Conservation (phyloP, 441 rosid genomes). For the Sinapis alba region DNA sequence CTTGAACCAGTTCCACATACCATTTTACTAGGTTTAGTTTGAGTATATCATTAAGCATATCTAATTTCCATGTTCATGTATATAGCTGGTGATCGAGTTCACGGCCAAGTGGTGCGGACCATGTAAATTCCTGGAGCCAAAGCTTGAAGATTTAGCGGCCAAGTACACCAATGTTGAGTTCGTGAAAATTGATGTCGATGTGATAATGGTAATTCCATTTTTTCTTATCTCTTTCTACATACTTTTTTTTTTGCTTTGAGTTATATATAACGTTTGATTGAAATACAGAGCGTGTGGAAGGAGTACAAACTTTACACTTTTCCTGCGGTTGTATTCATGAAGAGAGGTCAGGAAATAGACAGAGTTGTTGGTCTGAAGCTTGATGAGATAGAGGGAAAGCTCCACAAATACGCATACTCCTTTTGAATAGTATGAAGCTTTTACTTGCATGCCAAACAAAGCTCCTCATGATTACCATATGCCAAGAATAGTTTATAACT, state of each 20-base stretch:
- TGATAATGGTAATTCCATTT: conserved; percentile 42
- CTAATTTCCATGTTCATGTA: neutral
- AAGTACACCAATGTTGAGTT: conserved; percentile 59
- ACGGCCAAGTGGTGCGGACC: conserved; percentile 87
- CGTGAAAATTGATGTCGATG: conserved; percentile 75
- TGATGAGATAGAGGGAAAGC: conserved; percentile 59
- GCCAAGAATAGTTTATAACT: neutral
- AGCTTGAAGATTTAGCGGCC: conserved; percentile 57
- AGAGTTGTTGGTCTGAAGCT: conserved; percentile 59
- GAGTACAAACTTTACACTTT: conserved; percentile 48
- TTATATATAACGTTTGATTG: neutral
- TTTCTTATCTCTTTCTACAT: neutral
- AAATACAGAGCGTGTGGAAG: conserved; percentile 29
- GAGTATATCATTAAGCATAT: neutral
- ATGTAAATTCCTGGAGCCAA: conserved; percentile 60
- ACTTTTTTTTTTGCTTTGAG: neutral
- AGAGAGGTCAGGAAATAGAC: conserved; percentile 66
- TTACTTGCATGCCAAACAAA: conserved; percentile 18
- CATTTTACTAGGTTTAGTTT: neutral
- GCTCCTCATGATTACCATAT: neutral
- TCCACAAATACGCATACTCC: conserved; percentile 48
- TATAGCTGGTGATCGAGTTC: conserved; percentile 72
- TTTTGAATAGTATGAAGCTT: neutral
- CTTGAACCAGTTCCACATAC: neutral
- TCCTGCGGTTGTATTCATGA: conserved; percentile 67